These are phyloP conservation scores for Populus simonii DNA, from an alignment of 345 rosid species.

Conservation along the genomic window DNA sequence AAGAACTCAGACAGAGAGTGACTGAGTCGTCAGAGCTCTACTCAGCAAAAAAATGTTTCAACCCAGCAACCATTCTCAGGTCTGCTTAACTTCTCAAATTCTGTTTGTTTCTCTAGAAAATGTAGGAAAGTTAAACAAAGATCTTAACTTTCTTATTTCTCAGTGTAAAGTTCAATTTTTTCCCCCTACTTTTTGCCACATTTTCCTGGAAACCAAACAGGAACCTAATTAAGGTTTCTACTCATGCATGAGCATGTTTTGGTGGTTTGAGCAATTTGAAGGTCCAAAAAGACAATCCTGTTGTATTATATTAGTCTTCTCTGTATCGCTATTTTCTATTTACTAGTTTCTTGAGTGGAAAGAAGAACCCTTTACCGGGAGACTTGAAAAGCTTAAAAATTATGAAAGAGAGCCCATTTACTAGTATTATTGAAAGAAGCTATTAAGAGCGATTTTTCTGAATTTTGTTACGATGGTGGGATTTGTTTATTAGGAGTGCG, in stretches of 20 bases:
- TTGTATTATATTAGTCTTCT: background rate
- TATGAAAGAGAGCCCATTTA: background rate
- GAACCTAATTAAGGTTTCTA: background rate
- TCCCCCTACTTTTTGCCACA: background rate
- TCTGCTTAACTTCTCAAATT: background rate
- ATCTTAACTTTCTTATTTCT: background rate
- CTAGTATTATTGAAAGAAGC: background rate
- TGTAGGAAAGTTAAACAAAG: background rate
- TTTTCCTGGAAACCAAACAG: background rate
- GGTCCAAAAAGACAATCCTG: background rate
- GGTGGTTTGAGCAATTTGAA: background rate
- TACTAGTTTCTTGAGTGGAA: slow-evolving; percentile 1
- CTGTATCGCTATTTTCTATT: background rate
- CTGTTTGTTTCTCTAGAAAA: background rate
- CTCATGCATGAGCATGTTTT: background rate
- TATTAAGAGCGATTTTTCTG: background rate
- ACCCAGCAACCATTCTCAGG: background rate
- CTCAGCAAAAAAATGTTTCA: background rate
- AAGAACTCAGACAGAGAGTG: background rate
- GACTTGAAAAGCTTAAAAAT: background rate
- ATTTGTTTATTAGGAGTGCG: no score
- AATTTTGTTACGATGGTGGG: background rate
- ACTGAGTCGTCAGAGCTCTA: background rate
- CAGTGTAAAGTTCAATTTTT: background rate
- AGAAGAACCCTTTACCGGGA: background rate